Conservation (phyloP, 2,329 filamentous ascomycete genomes). For the Pseudocercospora ulei region DNA sequence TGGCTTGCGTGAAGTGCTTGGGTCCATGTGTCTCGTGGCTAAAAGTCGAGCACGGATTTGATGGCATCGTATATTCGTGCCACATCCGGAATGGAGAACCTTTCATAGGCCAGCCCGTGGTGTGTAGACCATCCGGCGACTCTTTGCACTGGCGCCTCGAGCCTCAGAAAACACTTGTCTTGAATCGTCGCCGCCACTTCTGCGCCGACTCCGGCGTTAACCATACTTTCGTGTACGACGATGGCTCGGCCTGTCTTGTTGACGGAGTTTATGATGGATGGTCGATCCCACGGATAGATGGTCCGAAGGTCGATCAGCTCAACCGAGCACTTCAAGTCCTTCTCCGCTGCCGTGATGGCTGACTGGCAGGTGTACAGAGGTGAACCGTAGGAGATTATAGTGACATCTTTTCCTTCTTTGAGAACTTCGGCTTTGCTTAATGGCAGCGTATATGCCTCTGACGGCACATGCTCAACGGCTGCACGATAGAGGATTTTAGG, state of each 20-base stretch:
- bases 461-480: constrained; percentile 81
- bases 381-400: constrained; percentile 79
- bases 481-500: constrained; percentile 88
- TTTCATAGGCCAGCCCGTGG: constrained; percentile 66
- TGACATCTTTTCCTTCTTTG: constrained; percentile 69
- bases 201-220: constrained; percentile 79
- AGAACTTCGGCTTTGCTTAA: constrained; percentile 77
- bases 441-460: constrained; percentile 69
- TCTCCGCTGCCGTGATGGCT: constrained; percentile 66
- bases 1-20: no score
- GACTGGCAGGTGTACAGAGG: constrained; percentile 73
- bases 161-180: constrained; percentile 69
- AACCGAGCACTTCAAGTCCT: constrained; percentile 62
- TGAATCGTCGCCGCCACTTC: constrained; percentile 84
- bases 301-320: constrained; percentile 84
- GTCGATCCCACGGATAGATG: constrained; percentile 83
- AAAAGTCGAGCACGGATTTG: constrained; percentile 42
- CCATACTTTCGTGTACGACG: constrained; percentile 85
- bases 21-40: not conserved
- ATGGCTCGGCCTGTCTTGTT: constrained; percentile 77
- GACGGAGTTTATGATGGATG: constrained; percentile 70
- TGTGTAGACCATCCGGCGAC: constrained; percentile 88
- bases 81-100: constrained; percentile 66
- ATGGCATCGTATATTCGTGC: constrained; percentile 53
- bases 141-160: constrained; percentile 76